Conservation (phyloP, 2,329 filamentous ascomycete genomes). For the Fusarium tanahbumbuense region DNA sequence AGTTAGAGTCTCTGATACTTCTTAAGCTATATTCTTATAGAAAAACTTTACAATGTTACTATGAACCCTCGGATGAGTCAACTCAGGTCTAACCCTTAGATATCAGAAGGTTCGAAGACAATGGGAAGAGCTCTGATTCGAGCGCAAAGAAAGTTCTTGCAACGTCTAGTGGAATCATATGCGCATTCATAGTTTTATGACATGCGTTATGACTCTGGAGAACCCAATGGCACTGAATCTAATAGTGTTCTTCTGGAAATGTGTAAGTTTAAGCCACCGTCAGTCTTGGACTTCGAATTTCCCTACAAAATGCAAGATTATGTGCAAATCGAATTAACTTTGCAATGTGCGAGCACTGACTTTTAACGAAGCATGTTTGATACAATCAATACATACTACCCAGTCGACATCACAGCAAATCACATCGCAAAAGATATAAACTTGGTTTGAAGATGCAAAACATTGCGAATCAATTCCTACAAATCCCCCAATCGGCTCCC, state of each 20-base stretch:
- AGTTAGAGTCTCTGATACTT: not conserved
- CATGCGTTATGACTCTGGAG: not conserved
- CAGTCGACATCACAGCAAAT: not conserved
- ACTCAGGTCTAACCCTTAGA: not conserved
- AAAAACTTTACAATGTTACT: not conserved
- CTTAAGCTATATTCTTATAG: not conserved
- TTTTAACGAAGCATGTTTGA: not conserved
- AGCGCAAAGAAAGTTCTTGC: not conserved
- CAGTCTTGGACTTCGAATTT: not conserved
- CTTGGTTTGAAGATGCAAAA: constrained; percentile 33
- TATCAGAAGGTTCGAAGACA: not conserved
- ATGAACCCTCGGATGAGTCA: not conserved
- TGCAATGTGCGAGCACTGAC: not conserved
- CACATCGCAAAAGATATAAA: not conserved
- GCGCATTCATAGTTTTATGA: not conserved
- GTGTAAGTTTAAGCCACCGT: not conserved
- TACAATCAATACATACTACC: not conserved
- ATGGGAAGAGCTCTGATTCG: not conserved
- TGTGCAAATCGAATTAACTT: not conserved
- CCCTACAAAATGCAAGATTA: not conserved
- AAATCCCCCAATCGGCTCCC: constrained; percentile 26
- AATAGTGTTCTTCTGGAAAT: not conserved
- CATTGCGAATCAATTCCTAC: constrained; percentile 47
- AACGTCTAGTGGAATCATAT: not conserved
- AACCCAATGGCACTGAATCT: not conserved